Percentiles rank a stretch among this genome's conserved stretches.
Conservation (phyloP, 202 grass and related monocot genomes). For the Hordeum pubiflorum region DNA sequence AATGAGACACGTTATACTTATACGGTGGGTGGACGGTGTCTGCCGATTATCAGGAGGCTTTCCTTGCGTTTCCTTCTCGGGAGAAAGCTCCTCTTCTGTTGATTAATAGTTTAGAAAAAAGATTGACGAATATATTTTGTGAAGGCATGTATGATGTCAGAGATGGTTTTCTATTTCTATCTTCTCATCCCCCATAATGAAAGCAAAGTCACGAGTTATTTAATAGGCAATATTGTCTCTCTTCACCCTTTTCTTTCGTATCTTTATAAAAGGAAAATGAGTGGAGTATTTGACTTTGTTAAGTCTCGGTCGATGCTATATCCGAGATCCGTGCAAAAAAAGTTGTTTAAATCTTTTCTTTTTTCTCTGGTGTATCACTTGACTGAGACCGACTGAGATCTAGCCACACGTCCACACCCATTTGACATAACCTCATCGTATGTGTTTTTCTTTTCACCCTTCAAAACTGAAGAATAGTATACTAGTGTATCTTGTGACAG, state of each 20-base stretch:
- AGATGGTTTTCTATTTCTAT: no score
- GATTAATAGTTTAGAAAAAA: neutral
- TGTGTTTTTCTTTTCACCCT: neutral
- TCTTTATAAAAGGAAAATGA: neutral
- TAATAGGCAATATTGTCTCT: neutral
- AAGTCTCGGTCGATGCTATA: no score
- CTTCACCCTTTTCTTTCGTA: neutral
- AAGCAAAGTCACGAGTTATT: neutral
- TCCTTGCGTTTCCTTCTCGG: neutral
- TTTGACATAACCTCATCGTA: neutral
- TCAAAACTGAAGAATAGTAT: neutral
- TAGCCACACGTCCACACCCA: no score
- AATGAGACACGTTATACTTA: neutral
- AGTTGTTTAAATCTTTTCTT: no score
- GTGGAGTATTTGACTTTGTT: neutral
- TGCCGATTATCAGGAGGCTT: neutral
- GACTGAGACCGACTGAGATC: no score
- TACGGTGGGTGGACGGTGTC: neutral
- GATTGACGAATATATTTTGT: neutral
- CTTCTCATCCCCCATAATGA: neutral
- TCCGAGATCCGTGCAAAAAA: no score
- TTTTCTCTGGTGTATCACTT: no score
- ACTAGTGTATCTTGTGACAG: neutral
- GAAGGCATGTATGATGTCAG: no score
- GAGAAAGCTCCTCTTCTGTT: neutral